Conservation (phyloP, 345 rosid genomes). For the Physaria fendleri region DNA sequence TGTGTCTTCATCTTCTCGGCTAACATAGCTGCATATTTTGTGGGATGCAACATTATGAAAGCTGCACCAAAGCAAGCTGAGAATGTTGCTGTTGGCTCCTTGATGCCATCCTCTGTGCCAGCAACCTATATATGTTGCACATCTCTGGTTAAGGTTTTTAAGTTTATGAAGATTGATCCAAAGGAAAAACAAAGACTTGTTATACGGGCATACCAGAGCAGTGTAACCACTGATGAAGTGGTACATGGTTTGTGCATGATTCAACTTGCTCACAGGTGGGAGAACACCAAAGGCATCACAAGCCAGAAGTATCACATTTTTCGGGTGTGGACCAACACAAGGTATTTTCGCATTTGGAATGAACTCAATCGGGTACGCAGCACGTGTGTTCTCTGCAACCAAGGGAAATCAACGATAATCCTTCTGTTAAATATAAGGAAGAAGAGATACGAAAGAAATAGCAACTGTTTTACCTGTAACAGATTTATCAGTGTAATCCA, state of each 20-base stretch:
- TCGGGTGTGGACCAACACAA: slow-evolving; percentile 87
- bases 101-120: slow-evolving; percentile 89
- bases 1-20: slow-evolving; percentile 92
- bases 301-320: slow-evolving; percentile 86
- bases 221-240: slow-evolving; percentile 98
- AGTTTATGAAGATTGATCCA: background rate
- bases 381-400: slow-evolving; percentile 84
- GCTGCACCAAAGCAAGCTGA: slow-evolving; percentile 99
- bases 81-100: slow-evolving; percentile 88
- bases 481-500: slow-evolving; percentile 79
- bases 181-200: background rate
- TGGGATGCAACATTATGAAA: slow-evolving; percentile 94
- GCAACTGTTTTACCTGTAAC: slow-evolving; percentile 55
- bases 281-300: slow-evolving; percentile 98
- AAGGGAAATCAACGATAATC: background rate
- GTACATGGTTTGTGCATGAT: slow-evolving; percentile 89
- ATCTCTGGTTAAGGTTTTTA: slow-evolving; percentile 4
- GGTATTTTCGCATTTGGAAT: slow-evolving; percentile 91
- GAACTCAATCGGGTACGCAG: slow-evolving; percentile 88
- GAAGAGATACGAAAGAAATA: background rate
- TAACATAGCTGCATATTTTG: slow-evolving; percentile 96
- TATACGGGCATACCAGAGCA: slow-evolving; percentile 51
- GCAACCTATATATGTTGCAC: slow-evolving; percentile 50
- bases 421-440: background rate
- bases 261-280: slow-evolving; percentile 97